A percentile compares a stretch with the other conserved stretches of the same genome.
Conservation (phyloP, 495 filamentous ascomycete species). For the Pseudotulostoma volvatum region DNA sequence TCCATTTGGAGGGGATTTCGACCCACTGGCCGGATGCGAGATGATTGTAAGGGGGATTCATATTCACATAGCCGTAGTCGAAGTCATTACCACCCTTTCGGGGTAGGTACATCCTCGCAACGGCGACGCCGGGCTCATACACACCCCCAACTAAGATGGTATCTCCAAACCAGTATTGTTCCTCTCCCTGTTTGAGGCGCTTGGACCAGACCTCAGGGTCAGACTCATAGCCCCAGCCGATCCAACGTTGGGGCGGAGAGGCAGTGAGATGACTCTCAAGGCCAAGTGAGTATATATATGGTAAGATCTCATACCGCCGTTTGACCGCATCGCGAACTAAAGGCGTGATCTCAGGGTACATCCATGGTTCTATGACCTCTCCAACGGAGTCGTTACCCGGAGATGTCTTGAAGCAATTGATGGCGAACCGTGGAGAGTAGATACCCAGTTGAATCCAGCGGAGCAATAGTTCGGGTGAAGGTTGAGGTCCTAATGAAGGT, state of each 20-base stretch:
- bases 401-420: conserved; percentile 61
- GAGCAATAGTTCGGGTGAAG: conserved; percentile 48
- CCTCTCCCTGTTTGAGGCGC: conserved; percentile 38
- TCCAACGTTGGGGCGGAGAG: conserved; percentile 47
- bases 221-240: conserved; percentile 49
- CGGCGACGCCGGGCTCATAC: conserved; percentile 37
- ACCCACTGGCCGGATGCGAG: conserved; percentile 44
- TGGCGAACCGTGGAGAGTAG: conserved; percentile 51
- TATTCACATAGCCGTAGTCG: conserved; percentile 43
- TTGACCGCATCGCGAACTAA: conserved; percentile 45
- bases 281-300: conserved; percentile 48
- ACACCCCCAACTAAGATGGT: conserved; percentile 48
- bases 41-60: conserved; percentile 43
- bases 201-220: conserved; percentile 47
- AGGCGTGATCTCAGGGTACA: conserved; percentile 47
- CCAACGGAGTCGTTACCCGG: conserved; percentile 41
- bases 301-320: conserved; percentile 50
- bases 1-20: conserved; percentile 40
- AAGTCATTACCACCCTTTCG: conserved; percentile 19
- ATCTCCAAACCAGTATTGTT: conserved; percentile 57
- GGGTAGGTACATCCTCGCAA: conserved; percentile 43
- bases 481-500: conserved; percentile 35
- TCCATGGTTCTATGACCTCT: conserved; percentile 58
- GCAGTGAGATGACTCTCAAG: conserved; percentile 42
- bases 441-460: conserved; percentile 56